Evolutionary conservation across 768 basidiomycete genomes (phyloP), one percentile per base, ranked within the genome.

Genomic region (Rhizopogon vinicolor): DNA sequence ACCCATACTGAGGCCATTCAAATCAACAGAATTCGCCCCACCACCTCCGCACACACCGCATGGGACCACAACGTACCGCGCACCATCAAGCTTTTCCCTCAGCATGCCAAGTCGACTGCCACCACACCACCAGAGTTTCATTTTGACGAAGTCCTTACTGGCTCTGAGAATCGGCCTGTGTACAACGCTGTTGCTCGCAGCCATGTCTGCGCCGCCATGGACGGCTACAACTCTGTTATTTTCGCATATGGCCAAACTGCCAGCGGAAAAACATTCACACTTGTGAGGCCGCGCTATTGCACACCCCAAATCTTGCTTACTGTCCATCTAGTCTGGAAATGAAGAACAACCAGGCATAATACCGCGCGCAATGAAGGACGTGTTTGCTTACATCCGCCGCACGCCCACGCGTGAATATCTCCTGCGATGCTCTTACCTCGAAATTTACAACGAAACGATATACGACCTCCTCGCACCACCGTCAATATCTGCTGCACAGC

Each of bases 241-340:
- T 99, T 99, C 63, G 96, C 97, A 0, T 90, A 91, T 52, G 89
- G 90, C 7, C 96, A 98, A 68, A 98, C 97, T 0, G 87, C 85
- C 5, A 83, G 80, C 33, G 87, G 87, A 50, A 89, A 89, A 72
- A 88, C 87, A 0, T 85, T 84, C 62, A 87, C 86, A 2, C 74
- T 86, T 18, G 80, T 81, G 53, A 52, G 77, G 65, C 13, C 35
- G 22, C 19, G 31, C 43, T 2, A 16, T 13, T 35, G 31, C 8
- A 40, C 76, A 77, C 65, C 77, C 76, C 0, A n/a, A 28, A 33
- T 51, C 54, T 5, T 55, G 7, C 25, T 25, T 41, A 19, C 1
- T 9, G 33, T 51, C 18, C 64, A 25, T n/a, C 18, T 33, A 93
- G 71, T 81, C 79, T n/a, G 91, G 92, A 28, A 82, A 80, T 61